phyloP scores from a whole-genome alignment of 2,329 filamentous ascomycete genomes.

The Penicillium crustosum region DNA sequence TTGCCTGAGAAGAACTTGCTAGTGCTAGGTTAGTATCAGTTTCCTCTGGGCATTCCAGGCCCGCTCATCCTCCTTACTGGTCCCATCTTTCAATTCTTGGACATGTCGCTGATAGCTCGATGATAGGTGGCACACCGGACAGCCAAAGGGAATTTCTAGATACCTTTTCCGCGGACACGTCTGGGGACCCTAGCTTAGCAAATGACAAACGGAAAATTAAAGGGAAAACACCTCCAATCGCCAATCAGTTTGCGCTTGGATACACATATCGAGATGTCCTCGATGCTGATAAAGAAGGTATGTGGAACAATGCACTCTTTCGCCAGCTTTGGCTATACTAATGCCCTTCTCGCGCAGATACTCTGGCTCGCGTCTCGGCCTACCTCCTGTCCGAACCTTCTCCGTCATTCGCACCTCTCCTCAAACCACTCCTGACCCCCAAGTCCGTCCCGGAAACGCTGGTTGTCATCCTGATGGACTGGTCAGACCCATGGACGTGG shows the following conservation, averaged over 20 bases:
- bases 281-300: constrained; percentile 90
- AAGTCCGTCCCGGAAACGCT: constrained; percentile 82
- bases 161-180: constrained; percentile 47
- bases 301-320: constrained; percentile 14
- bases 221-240: constrained; percentile 70
- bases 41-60: background rate
- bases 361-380: constrained; percentile 81
- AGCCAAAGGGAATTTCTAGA: constrained; percentile 83
- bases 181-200: constrained; percentile 39
- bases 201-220: constrained; percentile 53
- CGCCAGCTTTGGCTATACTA: background rate
- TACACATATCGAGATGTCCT: constrained; percentile 96
- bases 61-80: constrained; percentile 7
- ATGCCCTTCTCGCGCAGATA: constrained; percentile 57
- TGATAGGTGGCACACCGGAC: constrained; percentile 74
- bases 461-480: constrained; percentile 89
- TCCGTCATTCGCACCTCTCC: constrained; percentile 74
- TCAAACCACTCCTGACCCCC: constrained; percentile 80
- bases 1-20: constrained; percentile 89
- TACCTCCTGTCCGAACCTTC: constrained; percentile 87
- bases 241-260: constrained; percentile 87
- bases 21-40: constrained; percentile 65
- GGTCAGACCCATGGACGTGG: constrained; percentile 92
- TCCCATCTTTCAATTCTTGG: constrained; percentile 2
- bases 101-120: constrained; percentile 22